Evolutionary conservation across 306 rosid species (phyloP).

Genomic region (Pyrus pyrifolia): DNA sequence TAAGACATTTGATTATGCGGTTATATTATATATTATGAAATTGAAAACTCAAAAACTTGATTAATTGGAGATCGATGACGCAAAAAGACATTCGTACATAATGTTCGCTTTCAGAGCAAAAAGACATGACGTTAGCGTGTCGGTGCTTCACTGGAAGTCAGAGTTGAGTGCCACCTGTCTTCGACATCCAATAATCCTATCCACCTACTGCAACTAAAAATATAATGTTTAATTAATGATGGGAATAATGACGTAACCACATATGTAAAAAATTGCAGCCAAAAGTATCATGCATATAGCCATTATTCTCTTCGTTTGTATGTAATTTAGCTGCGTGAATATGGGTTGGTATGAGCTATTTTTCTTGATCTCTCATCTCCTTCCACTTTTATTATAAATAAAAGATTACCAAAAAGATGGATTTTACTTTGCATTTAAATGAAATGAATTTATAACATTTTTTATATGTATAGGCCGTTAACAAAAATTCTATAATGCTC

Average conservation of each 20-base stretch:
- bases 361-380: not conserved
- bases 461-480: too few relatives aligned
- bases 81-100: not conserved
- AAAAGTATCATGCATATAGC: not conserved
- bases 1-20: too few relatives aligned
- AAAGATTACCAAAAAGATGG: not conserved
- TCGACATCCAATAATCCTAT: not conserved
- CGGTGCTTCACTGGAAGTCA: constrained; percentile 17
- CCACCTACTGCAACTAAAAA: not conserved
- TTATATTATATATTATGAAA: too few relatives aligned
- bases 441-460: not conserved
- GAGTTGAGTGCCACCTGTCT: not conserved
- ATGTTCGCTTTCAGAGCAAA: not conserved
- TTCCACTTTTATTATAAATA: too few relatives aligned
- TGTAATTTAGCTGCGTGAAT: not conserved
- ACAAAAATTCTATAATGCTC: too few relatives aligned
- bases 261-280: not conserved
- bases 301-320: not conserved
- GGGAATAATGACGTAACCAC: too few relatives aligned
- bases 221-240: not conserved
- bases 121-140: constrained; percentile 9
- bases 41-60: not conserved
- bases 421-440: not conserved
- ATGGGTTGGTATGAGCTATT: not conserved
- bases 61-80: not conserved